Evolutionary conservation across 1,284 basidiomycete genomes (phyloP).

Genomic region (Pterula multifida): DNA sequence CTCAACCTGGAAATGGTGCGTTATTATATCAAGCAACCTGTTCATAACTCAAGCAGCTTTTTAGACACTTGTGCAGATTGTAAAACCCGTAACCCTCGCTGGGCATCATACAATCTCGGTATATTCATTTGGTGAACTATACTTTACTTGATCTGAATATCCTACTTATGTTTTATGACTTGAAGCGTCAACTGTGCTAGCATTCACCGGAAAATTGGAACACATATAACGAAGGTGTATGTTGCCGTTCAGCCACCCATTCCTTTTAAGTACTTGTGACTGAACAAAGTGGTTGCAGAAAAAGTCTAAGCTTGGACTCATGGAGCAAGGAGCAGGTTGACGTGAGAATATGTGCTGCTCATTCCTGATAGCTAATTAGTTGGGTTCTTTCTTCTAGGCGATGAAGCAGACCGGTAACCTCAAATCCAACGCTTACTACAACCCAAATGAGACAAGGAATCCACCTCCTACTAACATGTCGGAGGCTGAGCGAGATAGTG

Average conservation of each 20-base stretch:
- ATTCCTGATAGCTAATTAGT: constrained; percentile 3
- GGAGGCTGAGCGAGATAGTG: constrained; percentile 70
- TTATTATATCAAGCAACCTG: constrained; percentile 6
- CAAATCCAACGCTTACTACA: constrained; percentile 64
- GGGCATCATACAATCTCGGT: constrained; percentile 74
- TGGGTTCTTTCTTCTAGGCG: constrained; percentile 20
- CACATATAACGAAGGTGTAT: constrained; percentile 77
- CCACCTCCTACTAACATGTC: constrained; percentile 72
- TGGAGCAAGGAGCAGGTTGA: constrained; percentile 84
- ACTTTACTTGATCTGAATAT: background rate
- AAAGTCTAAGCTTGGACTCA: constrained; percentile 72
- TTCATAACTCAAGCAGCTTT: constrained; percentile 9
- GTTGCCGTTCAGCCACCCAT: constrained; percentile 14
- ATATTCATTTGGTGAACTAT: constrained; percentile 64
- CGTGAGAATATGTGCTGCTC: constrained; percentile 26
- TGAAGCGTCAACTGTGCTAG: constrained; percentile 70
- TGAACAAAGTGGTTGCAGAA: constrained; percentile 30
- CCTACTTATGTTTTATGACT: constrained; percentile 3
- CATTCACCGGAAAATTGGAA: constrained; percentile 82
- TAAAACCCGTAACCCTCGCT: constrained; percentile 63
- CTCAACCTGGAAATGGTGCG: constrained; percentile 67
- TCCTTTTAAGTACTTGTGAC: constrained; percentile 1
- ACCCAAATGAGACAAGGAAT: constrained; percentile 64
- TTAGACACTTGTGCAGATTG: constrained; percentile 79
- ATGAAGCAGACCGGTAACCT: constrained; percentile 72